Base-by-base conservation (phyloP, 164 flowering plant species). In the Tetrastigma voinierianum region DNA sequence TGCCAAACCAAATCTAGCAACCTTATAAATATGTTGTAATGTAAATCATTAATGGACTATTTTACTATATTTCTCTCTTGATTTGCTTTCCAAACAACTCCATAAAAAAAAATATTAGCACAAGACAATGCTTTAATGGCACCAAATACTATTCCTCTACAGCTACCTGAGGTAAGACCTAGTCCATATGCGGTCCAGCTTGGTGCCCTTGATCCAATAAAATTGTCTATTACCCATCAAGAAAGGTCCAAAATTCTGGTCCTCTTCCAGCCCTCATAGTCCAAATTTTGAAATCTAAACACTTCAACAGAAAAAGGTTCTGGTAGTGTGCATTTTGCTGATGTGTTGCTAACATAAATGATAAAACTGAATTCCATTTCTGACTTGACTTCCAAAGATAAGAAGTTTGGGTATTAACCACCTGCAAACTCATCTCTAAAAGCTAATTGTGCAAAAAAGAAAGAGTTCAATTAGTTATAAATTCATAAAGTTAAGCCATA, bases 1-100 rank as follows among this genome's bases (percentile, higher is more conserved):
- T 55, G 21, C 57, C 51, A 65, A 67, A 76, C 45, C 67, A 66
- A 66, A 76, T 76, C 79, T 65, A 76, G 79, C 76, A 76, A 72
- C 80, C 76, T 74, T 71, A 65, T 58, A 57, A 58, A 40, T 46
- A 46, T 72, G 74, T 67, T 43, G 9, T 46, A 18, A 54, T 19
- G 16, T 57, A 57, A 9, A 18, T 21, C 13, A 13, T 55, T 20
- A 17, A 9, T 14, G 46, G 8, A 20, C 23, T 53, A 61, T 14
- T 53, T 17, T 32, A 67, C 47, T 51, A 19, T 55, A n/a, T 9
- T 2, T 61, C 51, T 52, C 56, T 56, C 25, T 62, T 55, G 52
- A 21, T 23, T 20, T 12, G 44, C 57, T 53, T 64, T 19, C 48
- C 21, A 54, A 44, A 10, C 32, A 18, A 43, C n/a, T 59, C 25